Conservation (phyloP, 1,284 basidiomycete genomes). For the Stereum hirsutum region DNA sequence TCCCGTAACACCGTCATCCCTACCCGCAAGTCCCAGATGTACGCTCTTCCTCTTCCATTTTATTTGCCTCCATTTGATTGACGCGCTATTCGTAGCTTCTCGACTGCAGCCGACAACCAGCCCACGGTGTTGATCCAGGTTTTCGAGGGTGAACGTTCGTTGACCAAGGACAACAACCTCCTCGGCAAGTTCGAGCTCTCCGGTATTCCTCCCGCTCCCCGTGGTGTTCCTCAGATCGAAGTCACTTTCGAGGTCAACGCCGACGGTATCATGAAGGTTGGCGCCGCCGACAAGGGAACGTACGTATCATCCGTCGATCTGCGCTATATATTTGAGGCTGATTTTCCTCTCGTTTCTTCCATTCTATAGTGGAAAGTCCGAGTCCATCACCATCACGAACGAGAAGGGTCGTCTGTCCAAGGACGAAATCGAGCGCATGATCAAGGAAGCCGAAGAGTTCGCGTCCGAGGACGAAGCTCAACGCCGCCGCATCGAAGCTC, state of each 20-base stretch:
- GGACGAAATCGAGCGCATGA: conserved; percentile 91
- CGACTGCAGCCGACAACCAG: conserved; percentile 93
- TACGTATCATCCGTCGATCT: conserved; percentile 40
- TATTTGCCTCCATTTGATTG: conserved; percentile 1
- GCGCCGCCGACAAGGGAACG: conserved; percentile 88
- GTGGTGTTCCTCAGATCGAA: conserved; percentile 93
- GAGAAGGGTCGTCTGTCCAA: conserved; percentile 78
- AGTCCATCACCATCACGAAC: conserved; percentile 85
- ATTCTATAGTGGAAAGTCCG: conserved; percentile 63
- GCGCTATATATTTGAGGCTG: not conserved
- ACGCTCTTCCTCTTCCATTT: conserved; percentile 14
- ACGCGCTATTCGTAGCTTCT: conserved; percentile 59
- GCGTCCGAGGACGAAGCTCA: conserved; percentile 80
- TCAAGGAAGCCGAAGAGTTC: conserved; percentile 87
- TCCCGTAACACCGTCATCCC: conserved; percentile 96
- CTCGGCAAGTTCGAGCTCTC: conserved; percentile 96
- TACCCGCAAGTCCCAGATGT: conserved; percentile 96
- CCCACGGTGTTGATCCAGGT: conserved; percentile 88
- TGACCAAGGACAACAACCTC: conserved; percentile 97
- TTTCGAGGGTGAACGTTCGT: conserved; percentile 89
- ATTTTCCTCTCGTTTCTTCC: not conserved
- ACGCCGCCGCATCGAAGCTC: conserved; percentile 83
- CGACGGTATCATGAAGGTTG: conserved; percentile 88
- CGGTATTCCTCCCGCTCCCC: conserved; percentile 89
- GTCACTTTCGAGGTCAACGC: conserved; percentile 93